Conservation (phyloP, 805 yeast species). For the Diddensiella santjacobensis region DNA sequence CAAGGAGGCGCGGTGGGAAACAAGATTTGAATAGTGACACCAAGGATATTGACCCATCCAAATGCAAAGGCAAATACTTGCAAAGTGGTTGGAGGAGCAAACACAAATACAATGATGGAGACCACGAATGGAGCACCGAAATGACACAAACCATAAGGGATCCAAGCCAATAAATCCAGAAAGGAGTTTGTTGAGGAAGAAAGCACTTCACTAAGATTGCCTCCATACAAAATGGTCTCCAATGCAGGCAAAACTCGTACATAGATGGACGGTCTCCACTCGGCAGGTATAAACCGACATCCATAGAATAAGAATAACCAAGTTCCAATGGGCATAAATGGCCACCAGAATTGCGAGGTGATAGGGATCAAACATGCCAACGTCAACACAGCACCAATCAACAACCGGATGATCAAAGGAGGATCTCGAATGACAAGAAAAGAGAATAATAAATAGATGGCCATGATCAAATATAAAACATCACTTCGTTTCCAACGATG, state of each 20-base stretch:
- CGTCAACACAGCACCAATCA: slow-evolving; percentile 41
- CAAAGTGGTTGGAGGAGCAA: slow-evolving; percentile 86
- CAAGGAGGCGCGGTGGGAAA: slow-evolving; percentile 98
- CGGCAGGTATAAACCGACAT: slow-evolving; percentile 66
- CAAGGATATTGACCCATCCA: slow-evolving; percentile 88
- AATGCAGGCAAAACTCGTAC: slow-evolving; percentile 87
- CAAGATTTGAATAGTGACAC: slow-evolving; percentile 74
- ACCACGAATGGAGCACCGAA: slow-evolving; percentile 87
- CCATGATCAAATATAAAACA: slow-evolving; percentile 46
- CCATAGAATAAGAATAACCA: slow-evolving; percentile 84
- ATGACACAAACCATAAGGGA: slow-evolving; percentile 90
- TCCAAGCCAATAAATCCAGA: slow-evolving; percentile 86
- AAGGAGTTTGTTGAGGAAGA: slow-evolving; percentile 65
- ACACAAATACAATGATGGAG: slow-evolving; percentile 70
- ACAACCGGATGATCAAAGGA: slow-evolving; percentile 28
- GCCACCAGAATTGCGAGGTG: slow-evolving; percentile 77
- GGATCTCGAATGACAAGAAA: slow-evolving; percentile 36
- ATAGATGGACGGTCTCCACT: slow-evolving; percentile 80
- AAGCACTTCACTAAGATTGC: slow-evolving; percentile 76
- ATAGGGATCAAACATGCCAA: slow-evolving; percentile 61
- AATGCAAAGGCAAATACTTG: slow-evolving; percentile 87
- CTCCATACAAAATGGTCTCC: slow-evolving; percentile 90
- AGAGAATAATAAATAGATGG: slow-evolving; percentile 48
- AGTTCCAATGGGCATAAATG: slow-evolving; percentile 76
- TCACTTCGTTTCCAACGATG: slow-evolving; percentile 42